A percentile compares a stretch with the other conserved stretches of the same genome.
These are phyloP conservation scores for Malassezia sp. DNA, from an alignment of 1,284 basidiomycete species.

Conservation along the genomic window DNA sequence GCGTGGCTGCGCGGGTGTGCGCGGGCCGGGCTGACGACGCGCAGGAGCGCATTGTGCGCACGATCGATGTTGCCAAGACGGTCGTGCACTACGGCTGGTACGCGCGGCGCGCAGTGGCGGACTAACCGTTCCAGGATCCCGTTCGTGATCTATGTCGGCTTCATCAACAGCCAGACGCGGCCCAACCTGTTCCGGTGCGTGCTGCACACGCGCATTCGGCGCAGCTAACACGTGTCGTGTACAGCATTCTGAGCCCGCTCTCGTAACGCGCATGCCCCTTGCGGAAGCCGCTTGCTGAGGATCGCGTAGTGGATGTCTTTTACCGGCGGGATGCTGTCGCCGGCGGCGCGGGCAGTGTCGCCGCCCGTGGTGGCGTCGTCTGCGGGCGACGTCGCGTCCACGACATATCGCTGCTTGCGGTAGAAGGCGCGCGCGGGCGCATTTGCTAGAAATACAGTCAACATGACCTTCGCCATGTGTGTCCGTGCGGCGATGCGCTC, in stretches of 20 bases:
- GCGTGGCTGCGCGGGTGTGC: no score
- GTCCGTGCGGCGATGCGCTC: conserved; percentile 8
- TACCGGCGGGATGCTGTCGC: no score
- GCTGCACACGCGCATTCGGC: background rate
- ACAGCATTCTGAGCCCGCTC: conserved; percentile 16
- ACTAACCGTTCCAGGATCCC: conserved; percentile 28
- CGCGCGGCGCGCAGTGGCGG: conserved; percentile 5
- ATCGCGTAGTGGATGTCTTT: conserved; percentile 6
- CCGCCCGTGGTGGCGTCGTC: background rate
- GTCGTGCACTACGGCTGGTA: conserved; percentile 42
- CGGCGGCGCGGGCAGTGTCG: no score
- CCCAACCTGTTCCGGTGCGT: conserved; percentile 44
- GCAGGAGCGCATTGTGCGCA: conserved; percentile 40
- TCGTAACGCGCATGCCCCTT: conserved; percentile 6
- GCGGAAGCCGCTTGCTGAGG: conserved; percentile 6
- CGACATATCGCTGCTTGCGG: background rate
- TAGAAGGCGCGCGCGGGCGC: conserved; percentile 7
- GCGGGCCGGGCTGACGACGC: no score
- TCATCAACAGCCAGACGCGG: conserved; percentile 36
- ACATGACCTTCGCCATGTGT: conserved; percentile 11
- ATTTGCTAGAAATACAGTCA: conserved; percentile 12
- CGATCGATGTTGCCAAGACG: conserved; percentile 39
- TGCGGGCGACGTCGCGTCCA: conserved; percentile 11
- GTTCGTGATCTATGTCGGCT: conserved; percentile 43
- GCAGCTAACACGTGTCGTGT: background rate